Percentiles rank a stretch among this genome's conserved stretches.
These are phyloP conservation scores for Alternaria conjuncta DNA, from an alignment of 2,329 filamentous ascomycete genomes.

Conservation along the genomic window DNA sequence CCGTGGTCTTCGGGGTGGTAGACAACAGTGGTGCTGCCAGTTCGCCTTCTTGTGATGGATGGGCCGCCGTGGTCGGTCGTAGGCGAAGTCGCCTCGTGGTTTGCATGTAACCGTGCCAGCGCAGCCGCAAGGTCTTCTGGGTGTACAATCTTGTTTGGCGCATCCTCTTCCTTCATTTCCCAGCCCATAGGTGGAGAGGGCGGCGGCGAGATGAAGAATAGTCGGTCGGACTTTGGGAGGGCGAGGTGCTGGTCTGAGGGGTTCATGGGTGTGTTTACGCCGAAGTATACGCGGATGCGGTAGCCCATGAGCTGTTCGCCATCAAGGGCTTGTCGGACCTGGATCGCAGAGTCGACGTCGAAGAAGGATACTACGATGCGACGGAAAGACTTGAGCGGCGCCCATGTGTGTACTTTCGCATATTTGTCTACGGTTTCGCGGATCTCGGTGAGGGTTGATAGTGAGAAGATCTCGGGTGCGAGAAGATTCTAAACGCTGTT, in stretches of 20 bases:
- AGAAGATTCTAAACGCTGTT: conserved; percentile 64
- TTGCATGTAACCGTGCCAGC: conserved; percentile 59
- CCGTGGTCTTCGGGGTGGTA: conserved; percentile 69
- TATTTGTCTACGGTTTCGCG: conserved; percentile 72
- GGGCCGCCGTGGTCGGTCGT: conserved; percentile 30
- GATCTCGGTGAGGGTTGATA: conserved; percentile 76
- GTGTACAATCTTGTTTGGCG: conserved; percentile 70
- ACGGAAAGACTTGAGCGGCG: conserved; percentile 81
- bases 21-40: conserved; percentile 65
- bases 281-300: conserved; percentile 53
- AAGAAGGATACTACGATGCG: conserved; percentile 83
- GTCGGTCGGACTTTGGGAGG: conserved; percentile 63
- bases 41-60: conserved; percentile 41
- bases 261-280: conserved; percentile 48
- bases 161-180: conserved; percentile 67
- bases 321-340: conserved; percentile 75
- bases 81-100: conserved; percentile 32
- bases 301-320: conserved; percentile 74
- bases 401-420: conserved; percentile 78
- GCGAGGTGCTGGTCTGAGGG: conserved; percentile 48
- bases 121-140: conserved; percentile 66
- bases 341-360: conserved; percentile 71
- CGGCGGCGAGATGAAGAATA: conserved; percentile 71
- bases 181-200: conserved; percentile 69
- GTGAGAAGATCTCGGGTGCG: conserved; percentile 74